Evolutionary conservation across 345 rosid genomes (phyloP).

Genomic region (Syzygium grande): DNA sequence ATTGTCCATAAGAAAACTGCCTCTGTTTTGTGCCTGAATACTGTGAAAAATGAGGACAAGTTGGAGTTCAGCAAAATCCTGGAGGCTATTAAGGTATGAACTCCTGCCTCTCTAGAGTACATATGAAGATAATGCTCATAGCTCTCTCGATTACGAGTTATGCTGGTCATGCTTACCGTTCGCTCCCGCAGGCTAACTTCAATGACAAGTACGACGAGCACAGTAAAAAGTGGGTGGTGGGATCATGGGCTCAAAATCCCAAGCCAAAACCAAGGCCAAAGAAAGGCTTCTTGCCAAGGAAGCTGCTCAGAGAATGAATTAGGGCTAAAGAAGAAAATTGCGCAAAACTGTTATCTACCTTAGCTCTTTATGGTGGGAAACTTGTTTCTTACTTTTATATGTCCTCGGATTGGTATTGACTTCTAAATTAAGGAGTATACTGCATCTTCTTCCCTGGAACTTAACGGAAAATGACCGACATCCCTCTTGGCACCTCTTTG

Average conservation of each 20-base stretch:
- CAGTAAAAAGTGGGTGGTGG: constrained; percentile 80
- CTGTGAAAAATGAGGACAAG: constrained; percentile 65
- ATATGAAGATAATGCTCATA: not conserved
- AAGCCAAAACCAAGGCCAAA: constrained; percentile 60
- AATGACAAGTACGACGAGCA: constrained; percentile 59
- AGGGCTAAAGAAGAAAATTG: not conserved
- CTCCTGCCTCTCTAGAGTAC: not conserved
- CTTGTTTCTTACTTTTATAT: not conserved
- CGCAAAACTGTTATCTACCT: not conserved
- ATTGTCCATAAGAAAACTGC: constrained; percentile 67
- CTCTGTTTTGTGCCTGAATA: constrained; percentile 51
- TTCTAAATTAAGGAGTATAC: not conserved
- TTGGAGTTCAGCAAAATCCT: constrained; percentile 59
- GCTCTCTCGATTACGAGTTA: not conserved
- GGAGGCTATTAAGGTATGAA: constrained; percentile 64
- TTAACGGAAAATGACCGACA: not conserved
- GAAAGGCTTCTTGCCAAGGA: constrained; percentile 65
- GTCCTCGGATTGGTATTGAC: not conserved
- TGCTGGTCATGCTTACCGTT: not conserved
- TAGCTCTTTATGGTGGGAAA: not conserved
- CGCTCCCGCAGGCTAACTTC: constrained; percentile 39
- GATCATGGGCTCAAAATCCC: constrained; percentile 76
- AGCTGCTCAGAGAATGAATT: constrained; percentile 63
- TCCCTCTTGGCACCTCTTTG: not conserved
- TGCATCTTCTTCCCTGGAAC: not conserved